Conservation (phyloP, 352 stramenopile species). For the Phytophthora sansomeana region DNA sequence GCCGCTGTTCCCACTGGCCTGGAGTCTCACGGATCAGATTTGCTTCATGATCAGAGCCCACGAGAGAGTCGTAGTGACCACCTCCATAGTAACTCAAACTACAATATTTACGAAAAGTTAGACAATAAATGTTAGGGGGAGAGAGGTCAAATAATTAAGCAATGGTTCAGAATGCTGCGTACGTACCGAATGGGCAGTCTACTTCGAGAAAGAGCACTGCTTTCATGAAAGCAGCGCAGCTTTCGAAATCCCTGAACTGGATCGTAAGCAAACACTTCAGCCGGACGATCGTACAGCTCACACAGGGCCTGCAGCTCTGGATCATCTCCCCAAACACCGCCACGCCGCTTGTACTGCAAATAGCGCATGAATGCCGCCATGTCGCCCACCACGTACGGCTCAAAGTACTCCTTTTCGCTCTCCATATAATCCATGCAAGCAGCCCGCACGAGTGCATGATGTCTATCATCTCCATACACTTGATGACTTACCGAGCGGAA, state of each 20-base stretch:
- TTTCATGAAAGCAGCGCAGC: constrained; percentile 92
- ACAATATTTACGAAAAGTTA: constrained; percentile 4
- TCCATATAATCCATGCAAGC: constrained; percentile 97
- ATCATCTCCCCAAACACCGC: constrained; percentile 96
- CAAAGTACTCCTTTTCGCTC: constrained; percentile 93
- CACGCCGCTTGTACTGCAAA: constrained; percentile 87
- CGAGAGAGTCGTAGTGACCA: constrained; percentile 92
- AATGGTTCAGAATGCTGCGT: not conserved
- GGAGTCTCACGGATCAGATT: constrained; percentile 72
- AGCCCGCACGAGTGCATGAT: constrained; percentile 91
- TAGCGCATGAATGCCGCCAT: constrained; percentile 92
- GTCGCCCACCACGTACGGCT: constrained; percentile 90
- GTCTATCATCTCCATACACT: constrained; percentile 93
- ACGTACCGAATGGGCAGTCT: constrained; percentile 75
- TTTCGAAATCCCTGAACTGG: constrained; percentile 68
- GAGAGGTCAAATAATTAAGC: too few relatives aligned
- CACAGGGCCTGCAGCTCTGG: constrained; percentile 96
- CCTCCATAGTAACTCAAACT: constrained; percentile 93
- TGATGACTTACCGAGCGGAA: constrained; percentile 97
- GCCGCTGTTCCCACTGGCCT: constrained; percentile 71
- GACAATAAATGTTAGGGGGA: not conserved
- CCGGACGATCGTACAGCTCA: constrained; percentile 94
- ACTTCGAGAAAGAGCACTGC: constrained; percentile 55
- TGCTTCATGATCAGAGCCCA: constrained; percentile 55
- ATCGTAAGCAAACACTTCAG: constrained; percentile 93